Evolutionary conservation across 192 early-diverging fungal species (phyloP).

Genomic region (Piromyces finnis): DNA sequence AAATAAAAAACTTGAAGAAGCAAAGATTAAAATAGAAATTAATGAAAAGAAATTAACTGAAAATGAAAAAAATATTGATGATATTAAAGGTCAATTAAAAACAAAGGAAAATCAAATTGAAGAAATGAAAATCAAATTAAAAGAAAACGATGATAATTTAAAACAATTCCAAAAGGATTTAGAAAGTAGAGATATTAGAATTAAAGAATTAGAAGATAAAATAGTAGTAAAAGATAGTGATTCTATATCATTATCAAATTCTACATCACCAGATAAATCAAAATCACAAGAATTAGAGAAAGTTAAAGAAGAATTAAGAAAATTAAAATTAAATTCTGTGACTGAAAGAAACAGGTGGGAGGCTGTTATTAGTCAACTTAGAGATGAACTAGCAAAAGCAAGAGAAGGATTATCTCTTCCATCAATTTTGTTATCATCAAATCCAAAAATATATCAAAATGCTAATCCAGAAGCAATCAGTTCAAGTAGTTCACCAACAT

Average conservation of each 20-base stretch:
- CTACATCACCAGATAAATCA: neutral
- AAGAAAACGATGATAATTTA: neutral
- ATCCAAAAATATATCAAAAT: neutral
- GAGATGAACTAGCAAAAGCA: neutral
- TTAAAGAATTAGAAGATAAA: neutral
- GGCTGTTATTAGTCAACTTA: neutral
- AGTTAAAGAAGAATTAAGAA: neutral
- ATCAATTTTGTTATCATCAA: neutral
- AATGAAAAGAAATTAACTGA: neutral
- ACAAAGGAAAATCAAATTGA: neutral
- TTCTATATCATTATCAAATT: neutral
- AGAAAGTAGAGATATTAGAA: neutral
- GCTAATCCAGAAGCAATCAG: neutral
- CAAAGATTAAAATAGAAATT: neutral
- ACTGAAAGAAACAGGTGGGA: neutral
- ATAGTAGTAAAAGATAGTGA: neutral
- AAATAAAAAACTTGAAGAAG: neutral
- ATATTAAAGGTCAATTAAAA: neutral
- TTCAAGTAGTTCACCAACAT: neutral
- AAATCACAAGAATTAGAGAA: neutral
- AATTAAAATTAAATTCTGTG: neutral
- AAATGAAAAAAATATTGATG: neutral
- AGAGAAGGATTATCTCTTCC: neutral
- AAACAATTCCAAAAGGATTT: neutral
- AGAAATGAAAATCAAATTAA: neutral